Conservation (phyloP, 2,329 filamentous ascomycete species). For the Penicillium psychrosexuale region DNA sequence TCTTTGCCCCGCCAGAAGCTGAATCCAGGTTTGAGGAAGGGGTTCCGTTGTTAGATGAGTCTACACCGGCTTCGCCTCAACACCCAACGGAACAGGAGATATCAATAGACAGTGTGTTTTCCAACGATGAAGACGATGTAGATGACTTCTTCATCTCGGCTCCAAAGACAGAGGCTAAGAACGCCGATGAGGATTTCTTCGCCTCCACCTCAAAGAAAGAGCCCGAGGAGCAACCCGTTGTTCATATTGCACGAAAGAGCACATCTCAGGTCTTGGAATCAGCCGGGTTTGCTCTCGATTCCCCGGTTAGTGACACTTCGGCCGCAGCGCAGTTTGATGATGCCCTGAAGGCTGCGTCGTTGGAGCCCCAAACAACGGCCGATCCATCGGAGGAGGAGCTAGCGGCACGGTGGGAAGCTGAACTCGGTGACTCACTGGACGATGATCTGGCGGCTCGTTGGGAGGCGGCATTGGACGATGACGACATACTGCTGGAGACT, state of each 20-base stretch:
- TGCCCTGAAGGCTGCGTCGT: conserved; percentile 21
- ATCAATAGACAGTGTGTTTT: conserved; percentile 37
- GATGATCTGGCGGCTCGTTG: conserved; percentile 71
- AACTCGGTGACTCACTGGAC: conserved; percentile 60
- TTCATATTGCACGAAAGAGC: conserved; percentile 62
- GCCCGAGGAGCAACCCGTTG: conserved; percentile 11
- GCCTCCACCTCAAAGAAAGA: conserved; percentile 22
- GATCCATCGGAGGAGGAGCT: conserved; percentile 57
- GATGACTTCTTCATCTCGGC: conserved; percentile 37
- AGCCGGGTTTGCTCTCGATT: conserved; percentile 39
- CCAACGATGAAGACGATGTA: conserved; percentile 36
- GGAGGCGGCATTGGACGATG: conserved; percentile 56
- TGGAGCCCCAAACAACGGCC: conserved; percentile 6
- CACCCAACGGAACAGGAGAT: conserved; percentile 26
- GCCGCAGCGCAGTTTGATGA: conserved; percentile 30
- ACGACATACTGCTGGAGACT: conserved; percentile 78
- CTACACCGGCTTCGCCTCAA: conserved; percentile 19
- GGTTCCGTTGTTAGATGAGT: conserved; percentile 57
- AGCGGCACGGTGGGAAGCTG: conserved; percentile 78
- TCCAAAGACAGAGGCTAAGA: background rate
- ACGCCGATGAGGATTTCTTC: conserved; percentile 30
- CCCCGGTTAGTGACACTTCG: conserved; percentile 27
- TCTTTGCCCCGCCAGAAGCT: conserved; percentile 37
- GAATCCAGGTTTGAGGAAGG: conserved; percentile 69
- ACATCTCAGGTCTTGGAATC: conserved; percentile 64